A percentile compares a stretch with the other conserved stretches of the same genome.
Evolutionary conservation across 805 yeast genomes (phyloP).

Genomic region (Hanseniaspora lachancei): DNA sequence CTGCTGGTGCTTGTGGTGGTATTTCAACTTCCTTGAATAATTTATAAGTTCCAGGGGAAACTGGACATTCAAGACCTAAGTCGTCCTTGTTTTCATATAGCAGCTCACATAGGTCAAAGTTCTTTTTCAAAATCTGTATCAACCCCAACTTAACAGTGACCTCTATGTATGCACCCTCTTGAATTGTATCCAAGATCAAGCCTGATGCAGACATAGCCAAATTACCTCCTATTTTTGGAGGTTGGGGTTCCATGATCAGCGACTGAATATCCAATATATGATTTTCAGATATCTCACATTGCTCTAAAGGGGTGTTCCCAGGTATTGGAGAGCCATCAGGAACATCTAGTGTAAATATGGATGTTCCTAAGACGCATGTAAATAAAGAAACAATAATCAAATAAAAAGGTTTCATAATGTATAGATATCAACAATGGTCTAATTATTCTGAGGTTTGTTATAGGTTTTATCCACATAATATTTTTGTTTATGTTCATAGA

Average conservation of each 20-base stretch:
- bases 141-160: conserved; percentile 88
- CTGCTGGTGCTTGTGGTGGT: conserved; percentile 91
- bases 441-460: too few species aligned
- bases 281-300: conserved; percentile 52
- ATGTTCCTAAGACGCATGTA: background rate
- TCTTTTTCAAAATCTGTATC: conserved; percentile 73
- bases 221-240: conserved; percentile 77
- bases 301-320: conserved; percentile 74
- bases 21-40: conserved; percentile 64
- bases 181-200: conserved; percentile 38
- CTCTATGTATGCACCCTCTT: conserved; percentile 86
- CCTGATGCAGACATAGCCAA: conserved; percentile 73
- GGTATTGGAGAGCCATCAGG: conserved; percentile 50
- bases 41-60: conserved; percentile 52
- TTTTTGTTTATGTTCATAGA: too few species aligned
- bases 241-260: conserved; percentile 65
- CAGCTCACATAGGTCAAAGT: conserved; percentile 87
- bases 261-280: conserved; percentile 53
- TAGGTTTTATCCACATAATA: too few species aligned
- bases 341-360: background rate
- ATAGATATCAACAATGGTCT: background rate
- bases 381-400: background rate
- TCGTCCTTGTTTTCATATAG: conserved; percentile 58
- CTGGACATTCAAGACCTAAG: conserved; percentile 57
- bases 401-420: background rate